phyloP scores from a whole-genome alignment of 2,329 filamentous ascomycete genomes.

The Alternaria burnsii region DNA sequence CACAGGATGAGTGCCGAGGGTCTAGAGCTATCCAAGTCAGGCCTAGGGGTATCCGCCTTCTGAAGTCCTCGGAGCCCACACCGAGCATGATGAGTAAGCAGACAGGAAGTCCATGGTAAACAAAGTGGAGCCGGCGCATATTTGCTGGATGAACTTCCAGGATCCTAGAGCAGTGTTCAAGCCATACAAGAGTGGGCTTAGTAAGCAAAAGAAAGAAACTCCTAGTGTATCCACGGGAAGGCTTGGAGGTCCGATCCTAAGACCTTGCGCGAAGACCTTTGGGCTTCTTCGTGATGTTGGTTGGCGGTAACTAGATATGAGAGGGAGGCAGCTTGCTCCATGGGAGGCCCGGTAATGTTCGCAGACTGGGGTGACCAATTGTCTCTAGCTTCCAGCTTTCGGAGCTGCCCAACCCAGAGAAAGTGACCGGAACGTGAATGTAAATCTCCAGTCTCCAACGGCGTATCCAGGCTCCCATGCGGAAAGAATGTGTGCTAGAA shows the following conservation, averaged over 20 bases:
- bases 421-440: neutral
- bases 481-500: neutral
- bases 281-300: conserved; percentile 76
- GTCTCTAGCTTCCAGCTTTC: neutral
- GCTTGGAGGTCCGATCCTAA: neutral
- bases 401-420: neutral
- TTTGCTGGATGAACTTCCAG: neutral
- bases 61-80: no score
- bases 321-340: neutral
- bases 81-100: neutral
- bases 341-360: neutral
- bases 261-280: neutral
- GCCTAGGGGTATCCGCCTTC: neutral
- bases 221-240: neutral
- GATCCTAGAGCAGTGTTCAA: neutral
- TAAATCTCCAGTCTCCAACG: neutral
- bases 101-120: neutral
- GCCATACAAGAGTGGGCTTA: neutral
- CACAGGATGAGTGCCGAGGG: conserved; percentile 4
- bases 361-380: neutral
- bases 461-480: neutral
- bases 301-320: neutral
- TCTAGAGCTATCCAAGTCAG: neutral
- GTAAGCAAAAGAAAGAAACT: neutral
- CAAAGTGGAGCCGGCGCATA: neutral